These are phyloP conservation scores for Deuterostichococcus epilithicus DNA, from an alignment of 139 green algal species.

Conservation along the genomic window DNA sequence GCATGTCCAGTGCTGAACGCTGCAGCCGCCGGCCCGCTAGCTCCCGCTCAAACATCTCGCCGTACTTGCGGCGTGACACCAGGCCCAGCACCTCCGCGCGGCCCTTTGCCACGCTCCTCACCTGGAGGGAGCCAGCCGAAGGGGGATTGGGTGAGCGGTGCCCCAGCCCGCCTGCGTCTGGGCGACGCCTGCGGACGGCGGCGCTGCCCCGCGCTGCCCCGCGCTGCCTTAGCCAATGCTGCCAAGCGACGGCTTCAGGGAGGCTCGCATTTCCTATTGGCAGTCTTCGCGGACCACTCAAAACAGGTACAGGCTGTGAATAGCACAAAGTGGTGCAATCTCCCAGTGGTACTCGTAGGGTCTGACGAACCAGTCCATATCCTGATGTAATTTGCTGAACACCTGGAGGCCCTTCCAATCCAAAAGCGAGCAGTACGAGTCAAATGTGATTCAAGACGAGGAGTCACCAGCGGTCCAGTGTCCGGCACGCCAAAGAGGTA, in stretches of 20 bases:
- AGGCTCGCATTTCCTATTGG: background rate
- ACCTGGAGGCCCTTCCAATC: background rate
- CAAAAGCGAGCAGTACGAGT: background rate
- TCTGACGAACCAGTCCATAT: too few relatives aligned
- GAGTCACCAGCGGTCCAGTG: conserved; percentile 27
- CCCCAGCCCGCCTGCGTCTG: background rate
- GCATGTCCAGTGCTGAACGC: conserved; percentile 25
- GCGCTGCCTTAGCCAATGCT: too few relatives aligned
- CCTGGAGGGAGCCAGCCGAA: background rate
- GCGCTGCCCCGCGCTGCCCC: background rate
- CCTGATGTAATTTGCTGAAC: background rate
- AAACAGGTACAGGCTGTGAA: background rate
- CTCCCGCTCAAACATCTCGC: conserved; percentile 40
- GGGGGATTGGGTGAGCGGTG: background rate
- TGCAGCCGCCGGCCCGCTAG: conserved; percentile 35
- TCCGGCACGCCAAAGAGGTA: conserved; percentile 39
- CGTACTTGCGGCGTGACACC: conserved; percentile 26
- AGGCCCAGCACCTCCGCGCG: conserved; percentile 31
- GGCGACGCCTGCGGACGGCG: background rate
- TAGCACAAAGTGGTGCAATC: background rate
- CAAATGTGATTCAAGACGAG: conserved; percentile 10
- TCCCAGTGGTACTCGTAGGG: too few relatives aligned
- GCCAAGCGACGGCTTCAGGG: background rate
- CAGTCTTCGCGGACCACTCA: background rate
- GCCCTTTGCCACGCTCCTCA: conserved; percentile 5